Percentiles rank a stretch among this genome's conserved stretches.
phyloP scores from a whole-genome alignment of 805 yeast species.

The Tetrapisispora pingtungensis region DNA sequence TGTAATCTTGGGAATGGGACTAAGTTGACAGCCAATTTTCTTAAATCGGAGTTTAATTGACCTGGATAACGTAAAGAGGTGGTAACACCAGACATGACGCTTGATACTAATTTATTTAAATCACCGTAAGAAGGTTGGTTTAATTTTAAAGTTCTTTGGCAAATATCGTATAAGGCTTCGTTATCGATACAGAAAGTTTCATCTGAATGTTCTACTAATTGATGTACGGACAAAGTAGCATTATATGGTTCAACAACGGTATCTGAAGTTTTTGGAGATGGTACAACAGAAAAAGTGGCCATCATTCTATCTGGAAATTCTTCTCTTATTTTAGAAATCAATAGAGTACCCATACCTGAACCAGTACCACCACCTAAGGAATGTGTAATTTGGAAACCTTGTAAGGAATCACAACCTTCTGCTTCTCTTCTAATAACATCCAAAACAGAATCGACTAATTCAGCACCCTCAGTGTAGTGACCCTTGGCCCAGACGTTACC shows the following conservation, averaged over 20 bases:
- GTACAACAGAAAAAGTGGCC: constrained; percentile 90
- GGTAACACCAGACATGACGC: constrained; percentile 93
- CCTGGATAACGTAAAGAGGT: constrained; percentile 93
- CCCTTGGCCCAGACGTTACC: constrained; percentile 98
- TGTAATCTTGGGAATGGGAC: constrained; percentile 94
- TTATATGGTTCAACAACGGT: constrained; percentile 94
- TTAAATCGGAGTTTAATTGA: constrained; percentile 83
- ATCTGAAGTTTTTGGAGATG: constrained; percentile 84
- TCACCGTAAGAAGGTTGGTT: constrained; percentile 70
- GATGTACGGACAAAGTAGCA: constrained; percentile 84
- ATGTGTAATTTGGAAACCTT: constrained; percentile 87
- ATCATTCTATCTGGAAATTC: constrained; percentile 94
- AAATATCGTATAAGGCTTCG: constrained; percentile 84
- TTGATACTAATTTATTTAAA: constrained; percentile 71
- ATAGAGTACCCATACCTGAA: constrained; percentile 89
- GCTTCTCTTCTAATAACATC: constrained; percentile 91
- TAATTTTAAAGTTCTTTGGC: constrained; percentile 75
- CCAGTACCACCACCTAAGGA: constrained; percentile 91
- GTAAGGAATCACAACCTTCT: constrained; percentile 84
- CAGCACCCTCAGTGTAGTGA: constrained; percentile 94
- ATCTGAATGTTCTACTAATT: constrained; percentile 81
- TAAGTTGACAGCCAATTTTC: constrained; percentile 87
- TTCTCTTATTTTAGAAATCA: constrained; percentile 77
- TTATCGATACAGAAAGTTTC: constrained; percentile 94
- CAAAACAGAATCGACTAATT: constrained; percentile 78